Evolutionary conservation across 768 basidiomycete species (phyloP).

Genomic region (Tricholoma flavovirens): DNA sequence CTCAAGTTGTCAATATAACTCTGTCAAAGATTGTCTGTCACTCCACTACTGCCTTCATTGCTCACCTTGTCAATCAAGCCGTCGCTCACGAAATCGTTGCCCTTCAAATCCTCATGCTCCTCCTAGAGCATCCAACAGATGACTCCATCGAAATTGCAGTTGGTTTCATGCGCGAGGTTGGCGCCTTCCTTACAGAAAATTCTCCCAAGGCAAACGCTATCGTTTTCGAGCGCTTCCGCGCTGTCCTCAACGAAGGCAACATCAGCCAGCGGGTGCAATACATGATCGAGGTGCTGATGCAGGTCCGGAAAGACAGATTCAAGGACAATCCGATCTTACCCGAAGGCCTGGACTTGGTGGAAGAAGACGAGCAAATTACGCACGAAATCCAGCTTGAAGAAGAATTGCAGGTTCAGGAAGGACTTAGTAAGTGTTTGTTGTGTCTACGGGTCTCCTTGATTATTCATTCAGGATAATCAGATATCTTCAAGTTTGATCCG

Average conservation of each 20-base stretch:
- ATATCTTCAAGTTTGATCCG: constrained; percentile 93
- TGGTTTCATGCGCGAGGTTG: constrained; percentile 95
- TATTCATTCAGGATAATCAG: constrained; percentile 33
- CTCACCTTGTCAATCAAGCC: constrained; percentile 88
- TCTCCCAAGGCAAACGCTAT: constrained; percentile 93
- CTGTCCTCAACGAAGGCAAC: constrained; percentile 89
- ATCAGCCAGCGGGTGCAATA: constrained; percentile 98
- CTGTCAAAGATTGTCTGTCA: constrained; percentile 74
- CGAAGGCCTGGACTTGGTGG: constrained; percentile 93
- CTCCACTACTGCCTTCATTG: constrained; percentile 87
- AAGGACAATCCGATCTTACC: constrained; percentile 96
- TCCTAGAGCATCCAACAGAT: constrained; percentile 92
- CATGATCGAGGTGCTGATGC: constrained; percentile 99
- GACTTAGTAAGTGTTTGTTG: constrained; percentile 65
- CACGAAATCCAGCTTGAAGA: constrained; percentile 91
- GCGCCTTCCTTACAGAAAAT: constrained; percentile 89
- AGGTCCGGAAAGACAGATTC: constrained; percentile 97
- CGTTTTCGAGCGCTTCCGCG: constrained; percentile 94
- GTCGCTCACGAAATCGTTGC: constrained; percentile 94
- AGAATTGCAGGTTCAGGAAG: constrained; percentile 90
- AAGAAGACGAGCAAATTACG: constrained; percentile 97
- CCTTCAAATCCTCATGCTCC: constrained; percentile 91
- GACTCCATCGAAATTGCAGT: constrained; percentile 99
- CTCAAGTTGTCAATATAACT: neutral
- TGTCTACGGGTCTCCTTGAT: neutral